Evolutionary conservation across 2,329 filamentous ascomycete species (phyloP).

Genomic region (Thelonectria rubi): DNA sequence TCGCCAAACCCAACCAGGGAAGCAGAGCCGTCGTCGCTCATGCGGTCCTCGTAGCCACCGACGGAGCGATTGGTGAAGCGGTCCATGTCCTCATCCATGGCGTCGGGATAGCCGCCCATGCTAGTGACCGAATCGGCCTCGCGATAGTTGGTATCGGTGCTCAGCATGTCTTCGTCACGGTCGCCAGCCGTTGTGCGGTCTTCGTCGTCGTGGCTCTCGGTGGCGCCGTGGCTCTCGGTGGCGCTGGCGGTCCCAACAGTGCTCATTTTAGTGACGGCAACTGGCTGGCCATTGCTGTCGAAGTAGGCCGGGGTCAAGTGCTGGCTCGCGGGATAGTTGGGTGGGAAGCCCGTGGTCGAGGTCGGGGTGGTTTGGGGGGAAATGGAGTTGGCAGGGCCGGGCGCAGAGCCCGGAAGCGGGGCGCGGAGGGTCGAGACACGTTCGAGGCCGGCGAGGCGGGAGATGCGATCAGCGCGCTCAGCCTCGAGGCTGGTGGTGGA

Average conservation of each 20-base stretch:
- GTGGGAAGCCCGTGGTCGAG: conserved; percentile 56
- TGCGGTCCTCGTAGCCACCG: conserved; percentile 70
- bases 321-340: conserved; percentile 49
- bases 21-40: conserved; percentile 85
- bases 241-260: conserved; percentile 92
- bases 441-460: conserved; percentile 90
- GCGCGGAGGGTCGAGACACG: conserved; percentile 81
- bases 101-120: conserved; percentile 52
- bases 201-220: conserved; percentile 73
- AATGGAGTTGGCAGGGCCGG: conserved; percentile 49
- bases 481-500: conserved; percentile 81
- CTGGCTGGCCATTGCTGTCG: conserved; percentile 76
- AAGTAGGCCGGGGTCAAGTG: conserved; percentile 77
- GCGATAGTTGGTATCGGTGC: conserved; percentile 69
- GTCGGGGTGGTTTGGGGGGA: conserved; percentile 62
- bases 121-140: conserved; percentile 70
- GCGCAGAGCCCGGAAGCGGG: conserved; percentile 47
- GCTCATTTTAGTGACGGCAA: conserved; percentile 78
- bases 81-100: conserved; percentile 65
- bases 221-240: conserved; percentile 80
- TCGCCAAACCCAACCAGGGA: conserved; percentile 93
- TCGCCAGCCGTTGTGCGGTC: conserved; percentile 65
- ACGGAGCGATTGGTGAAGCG: conserved; percentile 57
- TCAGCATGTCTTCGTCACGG: conserved; percentile 73
- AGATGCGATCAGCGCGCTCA: conserved; percentile 94